Evolutionary conservation across 2,329 filamentous ascomycete genomes (phyloP).

Genomic region (Helminthosporium solani): DNA sequence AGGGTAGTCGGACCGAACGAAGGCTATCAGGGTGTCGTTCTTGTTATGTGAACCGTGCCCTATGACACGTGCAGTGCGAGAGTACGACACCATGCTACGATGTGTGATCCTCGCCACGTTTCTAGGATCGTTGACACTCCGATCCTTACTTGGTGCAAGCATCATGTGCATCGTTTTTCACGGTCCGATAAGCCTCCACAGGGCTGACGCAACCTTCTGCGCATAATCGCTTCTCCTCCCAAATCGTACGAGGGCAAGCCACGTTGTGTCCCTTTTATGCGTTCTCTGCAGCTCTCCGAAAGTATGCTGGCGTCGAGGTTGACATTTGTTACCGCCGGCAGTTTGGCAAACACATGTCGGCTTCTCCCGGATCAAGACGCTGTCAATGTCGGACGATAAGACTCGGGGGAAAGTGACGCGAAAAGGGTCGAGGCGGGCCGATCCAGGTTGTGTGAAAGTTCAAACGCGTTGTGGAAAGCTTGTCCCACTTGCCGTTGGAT

Average conservation of each 20-base stretch:
- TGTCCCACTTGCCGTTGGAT: not conserved
- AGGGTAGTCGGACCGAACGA: not conserved
- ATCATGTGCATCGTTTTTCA: not conserved
- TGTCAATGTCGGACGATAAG: not conserved
- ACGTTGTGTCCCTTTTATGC: not conserved
- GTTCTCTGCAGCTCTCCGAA: not conserved
- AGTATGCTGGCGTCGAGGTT: not conserved
- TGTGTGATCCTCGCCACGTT: not conserved
- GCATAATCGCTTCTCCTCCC: not conserved
- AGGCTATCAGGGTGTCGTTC: not conserved
- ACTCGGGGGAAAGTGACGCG: conserved; percentile 4
- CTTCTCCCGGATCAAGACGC: not conserved
- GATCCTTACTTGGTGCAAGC: not conserved
- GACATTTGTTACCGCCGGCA: not conserved
- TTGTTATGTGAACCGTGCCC: not conserved
- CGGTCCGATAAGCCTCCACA: not conserved
- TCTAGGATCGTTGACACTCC: not conserved
- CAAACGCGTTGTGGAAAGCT: not conserved
- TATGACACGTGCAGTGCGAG: not conserved
- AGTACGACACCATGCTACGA: not conserved
- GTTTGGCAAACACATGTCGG: no score
- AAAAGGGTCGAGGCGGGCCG: conserved; percentile 2
- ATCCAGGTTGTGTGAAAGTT: not conserved
- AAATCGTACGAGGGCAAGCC: not conserved
- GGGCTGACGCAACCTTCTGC: not conserved